Percentiles rank a stretch among this genome's conserved stretches.
These are phyloP conservation scores for Penicillium sp. DNA, from an alignment of 2,329 filamentous ascomycete genomes.

Conservation along the genomic window DNA sequence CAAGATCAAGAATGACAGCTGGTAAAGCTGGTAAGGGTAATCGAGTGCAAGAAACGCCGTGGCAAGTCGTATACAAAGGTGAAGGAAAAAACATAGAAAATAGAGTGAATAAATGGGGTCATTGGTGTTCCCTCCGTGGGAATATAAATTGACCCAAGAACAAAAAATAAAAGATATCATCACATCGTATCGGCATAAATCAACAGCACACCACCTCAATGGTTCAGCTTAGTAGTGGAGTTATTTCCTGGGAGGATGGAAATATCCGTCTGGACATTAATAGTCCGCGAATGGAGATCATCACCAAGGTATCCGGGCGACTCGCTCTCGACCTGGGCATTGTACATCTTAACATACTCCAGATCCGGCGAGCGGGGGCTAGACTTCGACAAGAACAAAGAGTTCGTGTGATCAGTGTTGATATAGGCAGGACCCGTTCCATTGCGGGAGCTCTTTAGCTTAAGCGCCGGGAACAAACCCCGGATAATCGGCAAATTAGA, in stretches of 20 bases:
- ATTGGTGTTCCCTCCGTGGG: neutral
- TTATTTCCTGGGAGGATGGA: conserved; percentile 26
- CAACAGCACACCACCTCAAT: neutral
- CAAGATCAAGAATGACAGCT: neutral
- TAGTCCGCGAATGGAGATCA: conserved; percentile 22
- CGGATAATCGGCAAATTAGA: conserved; percentile 39
- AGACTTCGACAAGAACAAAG: conserved; percentile 25
- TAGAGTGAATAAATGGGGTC: neutral
- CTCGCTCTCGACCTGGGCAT: conserved; percentile 16
- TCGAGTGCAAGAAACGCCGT: neutral
- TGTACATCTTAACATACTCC: conserved; percentile 32
- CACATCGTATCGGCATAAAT: conserved; percentile 17
- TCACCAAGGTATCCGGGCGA: conserved; percentile 13
- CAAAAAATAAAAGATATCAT: conserved; percentile 9
- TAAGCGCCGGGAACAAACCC: conserved; percentile 33
- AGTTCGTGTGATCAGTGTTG: conserved; percentile 28
- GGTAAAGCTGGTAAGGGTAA: neutral
- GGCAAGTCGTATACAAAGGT: neutral
- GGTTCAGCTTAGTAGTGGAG: conserved; percentile 11
- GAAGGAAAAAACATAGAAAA: too few species aligned
- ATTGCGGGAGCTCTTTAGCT: conserved; percentile 25
- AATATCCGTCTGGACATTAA: conserved; percentile 35
- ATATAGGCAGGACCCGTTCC: conserved; percentile 26
- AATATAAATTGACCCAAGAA: neutral
- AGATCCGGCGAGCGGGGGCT: conserved; percentile 27